Percentiles rank a stretch among this genome's conserved stretches.
Evolutionary conservation across 2,329 filamentous ascomycete species (phyloP).

Genomic region (Pyrenochaeta sp.): DNA sequence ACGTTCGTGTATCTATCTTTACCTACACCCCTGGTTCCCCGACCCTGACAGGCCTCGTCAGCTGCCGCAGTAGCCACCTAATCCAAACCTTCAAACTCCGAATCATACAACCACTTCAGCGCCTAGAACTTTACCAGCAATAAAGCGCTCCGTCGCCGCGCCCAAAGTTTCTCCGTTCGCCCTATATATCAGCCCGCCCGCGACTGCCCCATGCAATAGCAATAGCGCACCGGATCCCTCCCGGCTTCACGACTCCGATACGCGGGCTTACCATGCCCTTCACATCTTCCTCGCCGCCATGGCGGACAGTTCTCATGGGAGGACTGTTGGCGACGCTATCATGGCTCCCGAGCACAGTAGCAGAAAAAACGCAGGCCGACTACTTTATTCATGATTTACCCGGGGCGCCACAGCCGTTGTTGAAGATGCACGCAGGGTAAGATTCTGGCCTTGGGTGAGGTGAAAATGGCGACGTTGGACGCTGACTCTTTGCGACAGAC

Average conservation of each 20-base stretch:
- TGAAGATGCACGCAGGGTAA: slow-evolving; percentile 99
- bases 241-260: slow-evolving; percentile 24
- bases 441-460: slow-evolving; percentile 35
- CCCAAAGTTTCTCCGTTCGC: slow-evolving; percentile 1
- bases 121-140: slow-evolving; percentile 1
- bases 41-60: slow-evolving; percentile 34
- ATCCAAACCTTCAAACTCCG: slow-evolving; percentile 25
- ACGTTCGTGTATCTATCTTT: slow-evolving; percentile 11
- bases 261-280: slow-evolving; percentile 32
- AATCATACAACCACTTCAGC: slow-evolving; percentile 13
- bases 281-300: slow-evolving; percentile 37
- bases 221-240: slow-evolving; percentile 30
- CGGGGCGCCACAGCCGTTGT: slow-evolving; percentile 78
- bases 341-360: slow-evolving; percentile 45
- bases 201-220: slow-evolving; percentile 46
- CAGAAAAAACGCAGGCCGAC: slow-evolving; percentile 73
- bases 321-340: slow-evolving; percentile 42
- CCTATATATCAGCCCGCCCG: background rate
- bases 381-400: slow-evolving; percentile 90
- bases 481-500: slow-evolving; percentile 61
- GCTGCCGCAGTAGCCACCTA: slow-evolving; percentile 40
- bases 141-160: background rate
- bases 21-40: slow-evolving; percentile 2
- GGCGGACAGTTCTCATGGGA: slow-evolving; percentile 44
- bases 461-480: background rate